Base-by-base conservation (phyloP, 2,329 filamentous ascomycete species). In the Stemphylium vesicarium region DNA sequence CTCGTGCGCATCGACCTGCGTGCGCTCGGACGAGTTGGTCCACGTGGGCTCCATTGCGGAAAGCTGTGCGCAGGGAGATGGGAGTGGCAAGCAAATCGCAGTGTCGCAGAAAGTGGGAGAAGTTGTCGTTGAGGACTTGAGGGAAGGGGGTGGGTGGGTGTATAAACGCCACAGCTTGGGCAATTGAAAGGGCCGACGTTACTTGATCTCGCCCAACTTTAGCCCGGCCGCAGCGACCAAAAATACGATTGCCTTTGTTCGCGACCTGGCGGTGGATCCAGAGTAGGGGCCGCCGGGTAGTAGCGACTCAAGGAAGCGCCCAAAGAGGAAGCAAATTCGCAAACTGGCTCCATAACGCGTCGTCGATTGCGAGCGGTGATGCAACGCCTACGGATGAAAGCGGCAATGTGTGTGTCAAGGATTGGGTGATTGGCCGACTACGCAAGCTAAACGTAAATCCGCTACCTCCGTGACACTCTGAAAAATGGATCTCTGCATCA, bases 41-140 rank as follows among this genome's bases (percentile, higher is more conserved):
- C 58, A 59, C 6, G 57, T 59, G 36, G 55, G 56, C 41, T 62
- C 59, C 64, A 67, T 67, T 53, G 48, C 39, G 41, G 35, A 18
- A 15, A 24, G 22, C 8, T 11, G 32, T 24, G 42, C 13, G 12
- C 44, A 9, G 18, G 41, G 3, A 12, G 22, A 33, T 15, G 15
- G 7, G 7, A 20, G 15, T 16, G 29, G 38, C n/a, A 48, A 9
- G 13, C 13, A n/a, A 15, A 15, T 7, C 20, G 6, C 16, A 5
- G 35, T 29, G n/a, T 20, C 29, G 24, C 15, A 13, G 16, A 20
- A 26, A 11, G 8, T n/a, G 16, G 15, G n/a, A 32, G 15, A 2
- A n/a, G 22, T 24, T 10, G 16, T 4, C 11, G 38, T 24, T 26
- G 11, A n/a, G 20, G 38, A n/a, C 13, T 32, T 20, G 51, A 26